A percentile compares a stretch with the other conserved stretches of the same genome.
phyloP scores from a whole-genome alignment of 2,329 filamentous ascomycete species.

The Dactylellina cionopaga region DNA sequence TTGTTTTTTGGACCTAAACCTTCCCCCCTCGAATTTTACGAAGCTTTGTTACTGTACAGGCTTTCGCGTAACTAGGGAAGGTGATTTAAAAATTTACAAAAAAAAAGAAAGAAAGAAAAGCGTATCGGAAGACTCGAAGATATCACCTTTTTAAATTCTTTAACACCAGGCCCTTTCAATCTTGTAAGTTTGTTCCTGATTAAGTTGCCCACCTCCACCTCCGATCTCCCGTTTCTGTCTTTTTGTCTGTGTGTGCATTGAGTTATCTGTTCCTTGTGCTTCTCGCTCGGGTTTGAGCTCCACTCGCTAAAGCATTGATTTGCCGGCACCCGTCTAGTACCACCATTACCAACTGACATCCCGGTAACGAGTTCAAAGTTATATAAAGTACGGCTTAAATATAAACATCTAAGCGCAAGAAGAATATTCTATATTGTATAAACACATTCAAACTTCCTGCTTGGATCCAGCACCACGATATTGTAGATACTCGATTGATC shows the following conservation, averaged over 20 bases:
- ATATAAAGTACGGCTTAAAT: too few species aligned
- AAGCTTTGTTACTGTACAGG: neutral
- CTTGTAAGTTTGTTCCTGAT: slow-evolving; percentile 42
- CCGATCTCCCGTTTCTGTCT: slow-evolving; percentile 43
- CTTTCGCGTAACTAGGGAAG: slow-evolving; percentile 14
- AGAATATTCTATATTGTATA: slow-evolving; percentile 24
- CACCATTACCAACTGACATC: slow-evolving; percentile 29
- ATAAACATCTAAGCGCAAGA: slow-evolving; percentile 4
- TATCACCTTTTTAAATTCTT: slow-evolving; percentile 15
- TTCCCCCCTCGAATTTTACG: slow-evolving; percentile 25
- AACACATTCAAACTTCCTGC: slow-evolving; percentile 24
- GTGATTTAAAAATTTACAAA: neutral
- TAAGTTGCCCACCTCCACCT: slow-evolving; percentile 31
- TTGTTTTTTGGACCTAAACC: slow-evolving; percentile 18
- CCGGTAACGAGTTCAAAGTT: slow-evolving; percentile 14
- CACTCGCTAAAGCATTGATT: slow-evolving; percentile 50
- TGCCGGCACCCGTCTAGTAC: slow-evolving; percentile 36
- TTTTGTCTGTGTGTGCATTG: slow-evolving; percentile 20
- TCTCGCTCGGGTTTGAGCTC: slow-evolving; percentile 33
- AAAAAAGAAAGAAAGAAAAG: neutral
- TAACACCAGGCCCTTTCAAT: slow-evolving; percentile 5
- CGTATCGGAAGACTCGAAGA: neutral
- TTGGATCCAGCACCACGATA: slow-evolving; percentile 20
- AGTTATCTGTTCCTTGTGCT: slow-evolving; percentile 18
- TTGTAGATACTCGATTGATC: slow-evolving; percentile 32